phyloP scores from a whole-genome alignment of 2,329 filamentous ascomycete species.

The Gliomastix tumulicola region DNA sequence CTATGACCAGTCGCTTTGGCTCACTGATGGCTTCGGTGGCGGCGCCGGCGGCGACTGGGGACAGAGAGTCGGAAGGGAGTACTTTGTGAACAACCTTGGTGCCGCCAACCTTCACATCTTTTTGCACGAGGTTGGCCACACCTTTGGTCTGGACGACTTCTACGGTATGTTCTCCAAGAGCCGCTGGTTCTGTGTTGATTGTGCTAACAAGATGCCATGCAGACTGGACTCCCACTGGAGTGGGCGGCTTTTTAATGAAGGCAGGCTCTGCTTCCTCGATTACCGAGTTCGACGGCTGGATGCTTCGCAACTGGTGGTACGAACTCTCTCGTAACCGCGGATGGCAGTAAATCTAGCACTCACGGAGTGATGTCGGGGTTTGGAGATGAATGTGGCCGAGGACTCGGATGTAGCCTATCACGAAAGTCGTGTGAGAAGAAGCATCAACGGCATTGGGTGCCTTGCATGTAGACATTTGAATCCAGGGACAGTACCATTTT shows the following conservation, averaged over 20 bases:
- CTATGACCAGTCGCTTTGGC: conserved; percentile 39
- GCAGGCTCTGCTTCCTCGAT: conserved; percentile 31
- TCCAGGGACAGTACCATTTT: too few relatives aligned
- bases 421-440: too few relatives aligned
- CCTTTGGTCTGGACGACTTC: conserved; percentile 32
- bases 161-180: conserved; percentile 3
- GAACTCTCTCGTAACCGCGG: conserved; percentile 19
- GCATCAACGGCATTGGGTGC: too few relatives aligned
- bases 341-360: too few relatives aligned
- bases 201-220: conserved; percentile 1
- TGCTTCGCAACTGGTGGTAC: conserved; percentile 39
- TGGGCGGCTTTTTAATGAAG: conserved; percentile 35
- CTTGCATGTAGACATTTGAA: too few relatives aligned
- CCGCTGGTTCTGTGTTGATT: conserved; percentile 5
- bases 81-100: conserved; percentile 29
- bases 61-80: conserved; percentile 34
- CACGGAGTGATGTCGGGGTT: too few relatives aligned
- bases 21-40: conserved; percentile 35
- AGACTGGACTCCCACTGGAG: conserved; percentile 34
- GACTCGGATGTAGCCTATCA: too few relatives aligned
- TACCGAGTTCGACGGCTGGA: conserved; percentile 43
- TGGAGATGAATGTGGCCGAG: too few relatives aligned
- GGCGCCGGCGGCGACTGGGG: conserved; percentile 40
- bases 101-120: conserved; percentile 33
- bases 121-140: conserved; percentile 38